These are phyloP conservation scores for Neurospora sp. DNA, from an alignment of 495 filamentous ascomycete species.

Conservation along the genomic window DNA sequence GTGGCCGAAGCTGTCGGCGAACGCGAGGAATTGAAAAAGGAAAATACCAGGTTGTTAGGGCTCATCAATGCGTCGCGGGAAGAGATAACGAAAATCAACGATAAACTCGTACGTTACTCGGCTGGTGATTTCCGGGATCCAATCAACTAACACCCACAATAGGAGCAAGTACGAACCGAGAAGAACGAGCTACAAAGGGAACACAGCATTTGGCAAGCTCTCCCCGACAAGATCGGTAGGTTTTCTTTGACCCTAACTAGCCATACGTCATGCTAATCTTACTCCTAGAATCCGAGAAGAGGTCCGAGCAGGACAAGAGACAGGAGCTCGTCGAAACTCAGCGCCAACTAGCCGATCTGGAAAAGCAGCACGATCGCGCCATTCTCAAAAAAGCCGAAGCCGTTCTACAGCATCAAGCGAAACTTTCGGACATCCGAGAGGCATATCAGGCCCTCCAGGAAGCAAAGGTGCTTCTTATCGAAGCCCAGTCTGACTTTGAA, in stretches of 20 bases:
- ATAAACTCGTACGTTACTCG: slow-evolving; percentile 23
- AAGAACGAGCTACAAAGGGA: slow-evolving; percentile 51
- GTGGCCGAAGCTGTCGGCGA: slow-evolving; percentile 23
- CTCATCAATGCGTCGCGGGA: slow-evolving; percentile 5
- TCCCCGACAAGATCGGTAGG: slow-evolving; percentile 62
- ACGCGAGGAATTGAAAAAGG: slow-evolving; percentile 23
- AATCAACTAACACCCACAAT: slow-evolving; percentile 13
- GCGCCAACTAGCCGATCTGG: slow-evolving; percentile 27
- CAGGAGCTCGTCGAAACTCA: slow-evolving; percentile 32
- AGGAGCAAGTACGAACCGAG: slow-evolving; percentile 23
- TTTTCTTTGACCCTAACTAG: slow-evolving; percentile 10
- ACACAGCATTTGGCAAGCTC: slow-evolving; percentile 46
- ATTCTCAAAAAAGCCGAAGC: slow-evolving; percentile 52
- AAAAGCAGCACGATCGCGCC: slow-evolving; percentile 40
- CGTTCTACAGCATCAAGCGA: slow-evolving; percentile 48
- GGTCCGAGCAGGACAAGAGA: slow-evolving; percentile 30
- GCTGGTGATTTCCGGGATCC: background rate
- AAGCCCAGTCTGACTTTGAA: slow-evolving; percentile 70
- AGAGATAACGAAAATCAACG: background rate
- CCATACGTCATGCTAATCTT: slow-evolving; percentile 12
- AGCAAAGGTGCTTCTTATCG: slow-evolving; percentile 56
- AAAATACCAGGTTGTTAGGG: background rate
- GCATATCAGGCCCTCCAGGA: slow-evolving; percentile 56
- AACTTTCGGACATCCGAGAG: slow-evolving; percentile 48
- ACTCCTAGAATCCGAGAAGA: slow-evolving; percentile 42